Percentiles rank a stretch among this genome's conserved stretches.
Conservation (phyloP, 2,329 filamentous ascomycete genomes). For the Fusarium sp. region DNA sequence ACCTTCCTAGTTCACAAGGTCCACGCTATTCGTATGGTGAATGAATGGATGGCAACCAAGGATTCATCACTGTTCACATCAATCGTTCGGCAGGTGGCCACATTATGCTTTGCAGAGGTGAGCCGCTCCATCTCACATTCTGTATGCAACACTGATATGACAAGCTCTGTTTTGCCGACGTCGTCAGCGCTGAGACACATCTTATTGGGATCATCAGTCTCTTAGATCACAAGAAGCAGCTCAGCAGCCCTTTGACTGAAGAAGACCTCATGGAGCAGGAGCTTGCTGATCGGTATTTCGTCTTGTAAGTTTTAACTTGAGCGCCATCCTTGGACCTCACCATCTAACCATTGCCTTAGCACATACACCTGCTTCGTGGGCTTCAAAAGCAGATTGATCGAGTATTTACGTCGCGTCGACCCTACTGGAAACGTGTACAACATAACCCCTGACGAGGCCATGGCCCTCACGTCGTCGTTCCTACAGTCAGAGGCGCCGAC, state of each 20-base stretch:
- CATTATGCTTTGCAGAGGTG: slow-evolving; percentile 1
- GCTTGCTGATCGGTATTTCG: not conserved
- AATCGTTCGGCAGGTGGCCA: not conserved
- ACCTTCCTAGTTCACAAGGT: slow-evolving; percentile 1
- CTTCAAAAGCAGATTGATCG: not conserved
- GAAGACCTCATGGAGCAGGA: not conserved
- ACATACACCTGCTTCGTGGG: not conserved
- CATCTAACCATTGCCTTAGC: not conserved
- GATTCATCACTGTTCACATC: not conserved
- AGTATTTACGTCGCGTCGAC: not conserved
- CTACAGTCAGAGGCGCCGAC: not conserved
- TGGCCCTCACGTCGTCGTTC: not conserved
- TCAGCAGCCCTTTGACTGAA: not conserved
- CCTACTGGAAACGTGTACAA: not conserved
- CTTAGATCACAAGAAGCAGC: not conserved
- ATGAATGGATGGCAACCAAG: not conserved
- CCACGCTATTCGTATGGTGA: not conserved
- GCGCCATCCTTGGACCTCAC: not conserved
- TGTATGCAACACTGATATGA: not conserved
- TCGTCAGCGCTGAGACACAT: not conserved
- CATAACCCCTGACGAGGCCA: not conserved
- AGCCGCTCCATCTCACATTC: not conserved
- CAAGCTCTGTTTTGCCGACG: not conserved
- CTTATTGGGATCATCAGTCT: not conserved
- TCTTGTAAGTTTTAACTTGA: not conserved